A percentile compares a stretch with the other conserved stretches of the same genome.
phyloP scores from a whole-genome alignment of 108 stramenopile genomes.

The Fragilaria radians region DNA sequence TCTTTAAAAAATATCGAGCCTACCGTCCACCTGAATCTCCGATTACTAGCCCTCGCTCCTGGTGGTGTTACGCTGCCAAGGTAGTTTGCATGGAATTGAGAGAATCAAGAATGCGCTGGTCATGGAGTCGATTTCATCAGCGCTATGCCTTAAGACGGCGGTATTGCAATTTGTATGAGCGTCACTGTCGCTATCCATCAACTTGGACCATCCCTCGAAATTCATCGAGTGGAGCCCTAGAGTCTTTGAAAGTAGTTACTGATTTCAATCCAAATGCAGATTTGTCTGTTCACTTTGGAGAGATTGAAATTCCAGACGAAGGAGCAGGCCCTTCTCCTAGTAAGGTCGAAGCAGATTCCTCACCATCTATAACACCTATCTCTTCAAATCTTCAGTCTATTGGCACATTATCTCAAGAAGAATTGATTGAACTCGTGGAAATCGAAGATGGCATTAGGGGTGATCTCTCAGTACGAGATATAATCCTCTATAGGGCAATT shows the following conservation, averaged over 20 bases:
- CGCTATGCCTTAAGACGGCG: slow-evolving; percentile 18
- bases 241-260: neutral
- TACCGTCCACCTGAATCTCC: slow-evolving; percentile 33
- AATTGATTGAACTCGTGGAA: slow-evolving; percentile 28
- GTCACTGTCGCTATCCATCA: slow-evolving; percentile 9
- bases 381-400: neutral
- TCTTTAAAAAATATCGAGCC: slow-evolving; percentile 30
- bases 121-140: slow-evolving; percentile 37
- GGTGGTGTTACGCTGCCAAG: slow-evolving; percentile 47
- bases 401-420: slow-evolving; percentile 20
- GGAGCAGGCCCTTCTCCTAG: neutral
- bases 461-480: slow-evolving; percentile 40
- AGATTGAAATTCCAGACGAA: neutral
- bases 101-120: slow-evolving; percentile 42
- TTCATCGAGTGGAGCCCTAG: neutral
- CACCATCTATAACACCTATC: neutral
- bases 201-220: neutral
- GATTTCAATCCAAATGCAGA: neutral
- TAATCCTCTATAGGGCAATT: slow-evolving; percentile 47
- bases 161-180: slow-evolving; percentile 49
- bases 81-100: slow-evolving; percentile 34
- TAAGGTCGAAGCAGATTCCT: slow-evolving; percentile 1
- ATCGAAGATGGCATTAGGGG: slow-evolving; percentile 48
- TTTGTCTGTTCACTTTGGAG: neutral
- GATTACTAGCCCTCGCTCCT: slow-evolving; percentile 33